phyloP scores from a whole-genome alignment of 164 flowering plant species.

The Malania oleifera region DNA sequence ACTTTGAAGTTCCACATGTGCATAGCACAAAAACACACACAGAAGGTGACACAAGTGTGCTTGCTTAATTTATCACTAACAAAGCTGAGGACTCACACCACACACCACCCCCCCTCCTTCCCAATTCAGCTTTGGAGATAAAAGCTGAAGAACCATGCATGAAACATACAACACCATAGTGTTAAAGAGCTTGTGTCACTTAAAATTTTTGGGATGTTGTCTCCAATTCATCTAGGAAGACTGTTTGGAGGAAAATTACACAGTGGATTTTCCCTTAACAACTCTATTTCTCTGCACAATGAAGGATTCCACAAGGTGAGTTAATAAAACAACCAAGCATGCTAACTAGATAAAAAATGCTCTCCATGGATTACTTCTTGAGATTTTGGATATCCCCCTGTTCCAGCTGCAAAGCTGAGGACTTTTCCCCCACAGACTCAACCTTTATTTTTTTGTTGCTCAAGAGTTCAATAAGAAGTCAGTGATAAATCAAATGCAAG shows the following conservation, averaged over 20 bases:
- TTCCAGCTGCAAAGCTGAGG: constrained; percentile 44
- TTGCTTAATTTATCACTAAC: constrained; percentile 1
- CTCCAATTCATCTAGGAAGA: constrained; percentile 56
- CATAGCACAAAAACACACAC: neutral
- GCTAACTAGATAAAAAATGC: neutral
- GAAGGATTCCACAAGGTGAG: neutral
- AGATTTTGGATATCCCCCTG: constrained; percentile 44
- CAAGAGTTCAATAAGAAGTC: neutral
- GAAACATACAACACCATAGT: neutral
- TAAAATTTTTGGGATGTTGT: neutral
- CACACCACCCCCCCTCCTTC: no score
- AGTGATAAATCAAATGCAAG: neutral
- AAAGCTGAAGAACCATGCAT: constrained; percentile 20
- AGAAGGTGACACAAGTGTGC: neutral
- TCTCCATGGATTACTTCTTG: constrained; percentile 45
- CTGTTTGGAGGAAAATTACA: constrained; percentile 72
- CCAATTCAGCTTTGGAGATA: constrained; percentile 26
- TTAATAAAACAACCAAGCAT: neutral
- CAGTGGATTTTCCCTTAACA: constrained; percentile 73
- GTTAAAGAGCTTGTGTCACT: no score
- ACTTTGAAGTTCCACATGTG: no score
- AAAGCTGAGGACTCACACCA: no score
- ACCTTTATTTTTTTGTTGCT: constrained; percentile 25
- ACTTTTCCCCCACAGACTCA: constrained; percentile 24
- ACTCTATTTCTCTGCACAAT: constrained; percentile 65